These are phyloP conservation scores for Trifolium repens DNA, from an alignment of 306 rosid species.

Conservation along the genomic window DNA sequence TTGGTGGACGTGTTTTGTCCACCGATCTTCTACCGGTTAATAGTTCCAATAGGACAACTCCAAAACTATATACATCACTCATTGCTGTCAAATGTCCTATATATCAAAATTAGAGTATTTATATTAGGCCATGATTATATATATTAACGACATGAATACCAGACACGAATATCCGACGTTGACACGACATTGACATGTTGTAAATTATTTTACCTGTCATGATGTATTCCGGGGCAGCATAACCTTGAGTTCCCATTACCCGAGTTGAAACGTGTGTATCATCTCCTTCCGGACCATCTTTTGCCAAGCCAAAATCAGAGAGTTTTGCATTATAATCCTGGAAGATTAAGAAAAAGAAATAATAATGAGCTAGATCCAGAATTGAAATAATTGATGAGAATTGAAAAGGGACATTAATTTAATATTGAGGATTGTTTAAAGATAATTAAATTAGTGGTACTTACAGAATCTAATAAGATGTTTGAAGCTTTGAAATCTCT, in stretches of 20 bases:
- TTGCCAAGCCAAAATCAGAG: slow-evolving; percentile 97
- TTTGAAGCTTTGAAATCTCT: slow-evolving; percentile 95
- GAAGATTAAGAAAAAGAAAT: background rate
- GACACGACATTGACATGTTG: background rate
- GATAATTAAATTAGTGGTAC: slow-evolving; percentile 23
- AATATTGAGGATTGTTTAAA: background rate
- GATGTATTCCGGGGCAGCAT: slow-evolving; percentile 92
- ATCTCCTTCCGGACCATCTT: slow-evolving; percentile 96
- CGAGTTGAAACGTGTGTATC: slow-evolving; percentile 96
- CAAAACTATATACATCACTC: slow-evolving; percentile 96
- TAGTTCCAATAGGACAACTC: slow-evolving; percentile 80
- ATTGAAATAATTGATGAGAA: background rate
- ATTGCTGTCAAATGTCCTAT: slow-evolving; percentile 88
- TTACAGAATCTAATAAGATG: slow-evolving; percentile 85
- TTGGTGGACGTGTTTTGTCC: slow-evolving; percentile 65
- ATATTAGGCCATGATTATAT: background rate
- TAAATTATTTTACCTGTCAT: slow-evolving; percentile 74
- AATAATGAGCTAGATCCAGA: background rate
- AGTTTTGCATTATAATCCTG: slow-evolving; percentile 87
- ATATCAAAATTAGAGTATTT: background rate
- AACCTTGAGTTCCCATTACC: slow-evolving; percentile 97
- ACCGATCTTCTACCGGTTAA: slow-evolving; percentile 82
- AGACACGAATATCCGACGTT: background rate
- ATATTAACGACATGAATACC: background rate
- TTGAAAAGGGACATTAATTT: background rate